Evolutionary conservation across 2,329 filamentous ascomycete genomes (phyloP), one percentile per base, ranked within the genome.

Genomic region (Fusarium secorum): DNA sequence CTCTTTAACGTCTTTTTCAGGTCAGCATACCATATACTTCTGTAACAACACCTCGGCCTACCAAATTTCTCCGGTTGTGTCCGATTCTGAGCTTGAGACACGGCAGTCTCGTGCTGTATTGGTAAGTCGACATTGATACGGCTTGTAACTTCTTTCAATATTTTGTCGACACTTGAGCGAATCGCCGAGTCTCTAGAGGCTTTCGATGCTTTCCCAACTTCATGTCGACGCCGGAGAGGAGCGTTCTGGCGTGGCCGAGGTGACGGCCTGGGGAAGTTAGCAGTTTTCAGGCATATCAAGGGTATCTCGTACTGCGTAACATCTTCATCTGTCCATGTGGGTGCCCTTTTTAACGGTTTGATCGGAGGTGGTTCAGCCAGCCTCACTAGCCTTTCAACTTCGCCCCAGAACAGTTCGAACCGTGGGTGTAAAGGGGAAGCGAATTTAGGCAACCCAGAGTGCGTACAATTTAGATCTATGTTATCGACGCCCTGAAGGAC

Each of bases 321-420:
- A 42, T 70, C 63, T 24, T 71, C 68, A 13, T 72, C 69, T 24
- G 60, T 64, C 68, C 66, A 72, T 8, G 66, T 70, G 4, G 70
- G 66, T 35, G 60, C 62, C 30, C 48, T 64, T 26, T 65, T 72
- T 26, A 57, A 45, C 2, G 51, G 41, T 41, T 71, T 71, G 35
- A 45, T 57, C 2, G 58, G 49, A 14, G 60, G 49, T 7, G 48
- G 42, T 42, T 53, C 49, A 20, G 66, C 66, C 17, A 72, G 56
- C 18, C 49, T 72, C 5, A 72, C 70, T 15, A 73, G 60, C 44
- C 70, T 60, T 30, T 66, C 58, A 24, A 73, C 66, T 32, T 73
- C 71, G 15, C 69, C 69, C 71, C 71, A 73, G 28, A 73, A 73
- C 9, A 68, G 39, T 35, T 72, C 69, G 35, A 73, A 73, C 14